These are phyloP conservation scores for Amyloporia xantha DNA, from an alignment of 768 basidiomycete genomes.

Conservation along the genomic window DNA sequence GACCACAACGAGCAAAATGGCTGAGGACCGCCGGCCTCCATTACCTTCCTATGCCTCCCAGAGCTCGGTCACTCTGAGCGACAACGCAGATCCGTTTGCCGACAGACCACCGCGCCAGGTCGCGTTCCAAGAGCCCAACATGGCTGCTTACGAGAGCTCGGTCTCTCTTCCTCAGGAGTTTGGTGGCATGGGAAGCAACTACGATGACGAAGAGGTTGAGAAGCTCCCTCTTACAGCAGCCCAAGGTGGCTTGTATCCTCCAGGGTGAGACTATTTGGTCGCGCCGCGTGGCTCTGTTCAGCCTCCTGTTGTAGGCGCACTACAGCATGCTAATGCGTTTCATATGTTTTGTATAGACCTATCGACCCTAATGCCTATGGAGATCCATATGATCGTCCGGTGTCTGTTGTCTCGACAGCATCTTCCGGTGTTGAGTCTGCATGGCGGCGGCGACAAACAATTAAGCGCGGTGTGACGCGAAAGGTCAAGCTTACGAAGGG, in stretches of 20 bases:
- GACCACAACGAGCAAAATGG: conserved; percentile 13
- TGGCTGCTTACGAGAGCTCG: conserved; percentile 54
- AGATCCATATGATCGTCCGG: conserved; percentile 57
- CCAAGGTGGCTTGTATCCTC: conserved; percentile 66
- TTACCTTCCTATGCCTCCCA: conserved; percentile 25
- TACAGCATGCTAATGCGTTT: conserved; percentile 1
- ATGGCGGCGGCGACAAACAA: conserved; percentile 77
- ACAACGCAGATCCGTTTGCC: conserved; percentile 61
- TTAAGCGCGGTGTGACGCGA: conserved; percentile 90
- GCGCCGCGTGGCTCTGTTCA: conserved; percentile 1
- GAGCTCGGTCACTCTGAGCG: conserved; percentile 31
- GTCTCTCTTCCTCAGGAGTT: conserved; percentile 49
- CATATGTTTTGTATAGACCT: conserved; percentile 15
- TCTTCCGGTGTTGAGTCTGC: conserved; percentile 31
- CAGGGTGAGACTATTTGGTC: conserved; percentile 42
- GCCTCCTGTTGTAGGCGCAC: conserved; percentile 1
- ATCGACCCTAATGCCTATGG: conserved; percentile 57
- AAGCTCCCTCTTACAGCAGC: conserved; percentile 68
- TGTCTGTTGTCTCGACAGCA: conserved; percentile 29
- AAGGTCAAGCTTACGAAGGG: conserved; percentile 91
- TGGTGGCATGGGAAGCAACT: conserved; percentile 31
- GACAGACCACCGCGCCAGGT: conserved; percentile 52
- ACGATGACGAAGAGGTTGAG: conserved; percentile 68
- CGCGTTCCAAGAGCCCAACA: conserved; percentile 53
- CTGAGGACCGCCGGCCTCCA: conserved; percentile 21